These are phyloP conservation scores for Cinchona pubescens DNA, from an alignment of 257 asterid species.

Conservation along the genomic window DNA sequence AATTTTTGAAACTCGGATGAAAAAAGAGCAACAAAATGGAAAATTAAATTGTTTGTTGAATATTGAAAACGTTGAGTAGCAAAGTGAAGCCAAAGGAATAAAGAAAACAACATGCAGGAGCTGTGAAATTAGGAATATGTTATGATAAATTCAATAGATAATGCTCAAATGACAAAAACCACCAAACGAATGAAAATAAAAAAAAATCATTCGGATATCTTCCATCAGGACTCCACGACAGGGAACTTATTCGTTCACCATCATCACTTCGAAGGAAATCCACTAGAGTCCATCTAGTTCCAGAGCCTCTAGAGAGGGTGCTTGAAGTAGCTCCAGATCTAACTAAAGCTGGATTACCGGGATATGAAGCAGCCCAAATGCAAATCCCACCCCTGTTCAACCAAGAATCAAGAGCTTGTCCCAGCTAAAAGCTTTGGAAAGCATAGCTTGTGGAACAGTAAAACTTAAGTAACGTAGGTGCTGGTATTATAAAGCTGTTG, in stretches of 20 bases:
- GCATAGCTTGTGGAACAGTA: no score
- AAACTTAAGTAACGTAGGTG: neutral
- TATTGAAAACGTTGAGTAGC: neutral
- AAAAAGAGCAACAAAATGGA: no score
- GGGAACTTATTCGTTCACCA: constrained; percentile 70
- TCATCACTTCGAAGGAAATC: constrained; percentile 82
- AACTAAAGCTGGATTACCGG: constrained; percentile 74
- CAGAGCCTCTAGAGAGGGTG: constrained; percentile 74
- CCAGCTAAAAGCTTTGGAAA: constrained; percentile 19
- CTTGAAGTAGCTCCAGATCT: constrained; percentile 67
- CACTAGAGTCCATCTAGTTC: constrained; percentile 74
- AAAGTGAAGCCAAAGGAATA: neutral
- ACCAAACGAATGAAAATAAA: constrained; percentile 5
- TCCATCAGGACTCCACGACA: constrained; percentile 99
- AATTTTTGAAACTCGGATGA: neutral
- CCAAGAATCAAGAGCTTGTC: constrained; percentile 21
- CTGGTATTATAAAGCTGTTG: neutral
- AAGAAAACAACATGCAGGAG: neutral
- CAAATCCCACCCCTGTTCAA: constrained; percentile 83
- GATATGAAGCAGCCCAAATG: constrained; percentile 93
- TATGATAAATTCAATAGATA: neutral
- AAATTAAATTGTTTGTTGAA: neutral
- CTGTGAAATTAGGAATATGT: neutral
- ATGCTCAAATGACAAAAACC: neutral
- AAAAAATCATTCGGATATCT: constrained; percentile 60